Conservation (phyloP, 345 rosid species). For the Populus deltoides region DNA sequence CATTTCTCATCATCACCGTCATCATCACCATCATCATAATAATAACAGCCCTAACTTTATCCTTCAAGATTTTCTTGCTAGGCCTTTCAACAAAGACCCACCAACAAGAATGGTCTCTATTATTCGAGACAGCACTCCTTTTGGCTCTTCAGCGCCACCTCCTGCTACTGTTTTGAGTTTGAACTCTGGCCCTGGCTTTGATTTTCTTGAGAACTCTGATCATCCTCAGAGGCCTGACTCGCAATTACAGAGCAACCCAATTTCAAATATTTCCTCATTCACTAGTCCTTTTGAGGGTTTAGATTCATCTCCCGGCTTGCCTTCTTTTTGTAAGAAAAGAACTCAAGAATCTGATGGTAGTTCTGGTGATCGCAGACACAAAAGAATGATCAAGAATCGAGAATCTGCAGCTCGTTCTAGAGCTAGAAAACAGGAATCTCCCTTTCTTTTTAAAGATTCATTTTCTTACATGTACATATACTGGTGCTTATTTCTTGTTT, state of each 20-base stretch:
- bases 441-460: background rate
- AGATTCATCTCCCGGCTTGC: constrained; percentile 29
- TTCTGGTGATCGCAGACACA: constrained; percentile 48
- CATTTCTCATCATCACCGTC: constrained; percentile 14
- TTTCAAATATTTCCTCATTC: constrained; percentile 28
- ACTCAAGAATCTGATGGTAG: constrained; percentile 39
- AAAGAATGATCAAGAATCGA: constrained; percentile 78
- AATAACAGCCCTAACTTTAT: constrained; percentile 30
- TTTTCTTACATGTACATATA: too few species aligned
- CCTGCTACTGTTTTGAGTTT: constrained; percentile 61
- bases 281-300: constrained; percentile 34
- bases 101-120: constrained; percentile 20
- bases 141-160: constrained; percentile 9
- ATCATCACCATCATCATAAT: background rate
- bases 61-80: constrained; percentile 67
- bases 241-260: constrained; percentile 27
- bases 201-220: constrained; percentile 43
- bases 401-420: constrained; percentile 89
- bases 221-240: constrained; percentile 25
- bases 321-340: constrained; percentile 46
- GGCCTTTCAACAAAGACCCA: constrained; percentile 36
- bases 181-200: constrained; percentile 51
- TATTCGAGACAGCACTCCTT: constrained; percentile 15
- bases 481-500: background rate
- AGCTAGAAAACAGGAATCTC: constrained; percentile 70